Conservation (phyloP, 371 early-diverging fungal genomes). For the Paraphysoderma sedebokerense region DNA sequence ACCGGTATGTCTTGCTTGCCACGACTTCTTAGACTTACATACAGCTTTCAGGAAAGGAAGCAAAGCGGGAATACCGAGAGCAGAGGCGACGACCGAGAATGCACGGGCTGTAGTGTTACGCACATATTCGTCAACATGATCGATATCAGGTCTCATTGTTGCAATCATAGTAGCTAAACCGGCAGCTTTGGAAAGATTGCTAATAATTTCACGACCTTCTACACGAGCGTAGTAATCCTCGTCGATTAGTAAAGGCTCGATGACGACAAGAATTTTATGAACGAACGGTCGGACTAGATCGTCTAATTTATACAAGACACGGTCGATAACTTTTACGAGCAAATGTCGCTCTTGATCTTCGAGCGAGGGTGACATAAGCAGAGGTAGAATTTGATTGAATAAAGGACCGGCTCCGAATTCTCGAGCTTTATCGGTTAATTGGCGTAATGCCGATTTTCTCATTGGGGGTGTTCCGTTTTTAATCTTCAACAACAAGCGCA, state of each 20-base stretch:
- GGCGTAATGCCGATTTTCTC: slow-evolving; percentile 81
- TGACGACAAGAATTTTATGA: slow-evolving; percentile 93
- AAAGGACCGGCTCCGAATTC: slow-evolving; percentile 88
- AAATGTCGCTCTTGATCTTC: slow-evolving; percentile 97
- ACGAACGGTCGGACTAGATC: slow-evolving; percentile 91
- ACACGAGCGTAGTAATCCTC: slow-evolving; percentile 95
- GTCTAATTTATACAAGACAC: slow-evolving; percentile 85
- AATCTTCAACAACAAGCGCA: slow-evolving; percentile 85
- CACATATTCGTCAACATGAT: slow-evolving; percentile 93
- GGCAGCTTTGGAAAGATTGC: slow-evolving; percentile 92
- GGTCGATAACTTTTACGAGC: slow-evolving; percentile 91
- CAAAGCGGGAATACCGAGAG: slow-evolving; percentile 86
- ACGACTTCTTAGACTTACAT: slow-evolving; percentile 83
- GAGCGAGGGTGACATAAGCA: slow-evolving; percentile 88
- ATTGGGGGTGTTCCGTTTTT: slow-evolving; percentile 94
- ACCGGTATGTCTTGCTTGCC: slow-evolving; percentile 98
- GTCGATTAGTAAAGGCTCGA: slow-evolving; percentile 92
- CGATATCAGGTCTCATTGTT: slow-evolving; percentile 95
- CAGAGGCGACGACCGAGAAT: slow-evolving; percentile 91
- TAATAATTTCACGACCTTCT: slow-evolving; percentile 94
- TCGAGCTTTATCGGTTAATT: slow-evolving; percentile 88
- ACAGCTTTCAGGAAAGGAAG: slow-evolving; percentile 93
- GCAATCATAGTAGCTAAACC: slow-evolving; percentile 96
- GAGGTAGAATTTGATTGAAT: slow-evolving; percentile 89
- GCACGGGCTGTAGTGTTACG: slow-evolving; percentile 96